A percentile compares a stretch with the other conserved stretches of the same genome.
Evolutionary conservation across 1,284 basidiomycete genomes (phyloP).

Genomic region (Sanguinoderma infundibulare): DNA sequence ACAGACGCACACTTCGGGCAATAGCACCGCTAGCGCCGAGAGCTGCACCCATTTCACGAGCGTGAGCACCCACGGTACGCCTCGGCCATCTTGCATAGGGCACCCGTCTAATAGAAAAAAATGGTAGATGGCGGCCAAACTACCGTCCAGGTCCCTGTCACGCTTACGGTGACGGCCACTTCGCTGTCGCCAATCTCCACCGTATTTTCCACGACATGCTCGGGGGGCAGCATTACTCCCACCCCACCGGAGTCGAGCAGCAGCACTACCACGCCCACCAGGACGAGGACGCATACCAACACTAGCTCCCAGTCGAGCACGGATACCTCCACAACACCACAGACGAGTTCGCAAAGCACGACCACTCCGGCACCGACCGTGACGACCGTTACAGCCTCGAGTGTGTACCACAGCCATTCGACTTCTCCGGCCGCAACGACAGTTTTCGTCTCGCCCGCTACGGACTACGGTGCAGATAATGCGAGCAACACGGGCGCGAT

Average conservation of each 20-base stretch:
- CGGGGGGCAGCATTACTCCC: conserved; percentile 10
- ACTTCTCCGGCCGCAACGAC: too few relatives aligned
- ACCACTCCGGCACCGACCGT: neutral
- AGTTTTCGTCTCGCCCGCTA: neutral
- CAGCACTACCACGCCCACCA: neutral
- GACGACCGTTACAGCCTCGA: neutral
- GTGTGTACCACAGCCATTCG: too few relatives aligned
- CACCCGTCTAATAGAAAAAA: neutral
- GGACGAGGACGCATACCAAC: neutral
- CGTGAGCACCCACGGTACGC: neutral
- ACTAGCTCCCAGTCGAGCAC: too few relatives aligned
- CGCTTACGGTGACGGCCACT: conserved; percentile 37
- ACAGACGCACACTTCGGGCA: neutral
- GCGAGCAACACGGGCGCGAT: neutral
- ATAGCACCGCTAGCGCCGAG: neutral
- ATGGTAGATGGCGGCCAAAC: conserved; percentile 34
- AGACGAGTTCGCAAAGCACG: neutral
- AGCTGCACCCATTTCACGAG: neutral
- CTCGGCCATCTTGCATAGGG: neutral
- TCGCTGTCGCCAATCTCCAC: conserved; percentile 42
- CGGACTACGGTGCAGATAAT: neutral
- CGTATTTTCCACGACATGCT: conserved; percentile 40
- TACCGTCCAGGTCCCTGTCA: conserved; percentile 40
- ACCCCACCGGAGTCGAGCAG: too few relatives aligned
- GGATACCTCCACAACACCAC: neutral